Evolutionary conservation across 73 alveolate genomes (phyloP), one percentile per base, ranked within the genome.

Genomic region (Tetrahymena thermophila): DNA sequence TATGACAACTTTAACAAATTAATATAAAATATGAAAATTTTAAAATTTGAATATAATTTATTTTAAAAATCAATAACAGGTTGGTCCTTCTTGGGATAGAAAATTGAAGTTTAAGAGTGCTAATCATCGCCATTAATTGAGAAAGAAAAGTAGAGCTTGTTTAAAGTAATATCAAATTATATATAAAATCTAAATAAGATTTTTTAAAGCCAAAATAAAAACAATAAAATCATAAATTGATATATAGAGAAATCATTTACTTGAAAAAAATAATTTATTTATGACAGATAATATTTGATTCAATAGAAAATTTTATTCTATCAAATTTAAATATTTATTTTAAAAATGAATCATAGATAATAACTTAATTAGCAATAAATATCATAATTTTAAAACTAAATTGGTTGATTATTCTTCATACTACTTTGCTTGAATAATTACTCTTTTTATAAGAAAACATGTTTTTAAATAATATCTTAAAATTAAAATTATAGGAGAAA

Each of bases 111-210:
- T 71, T 71, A 71, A 71, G 89, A 71, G 89, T 71, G 89, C 89
- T 25, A 71, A 71, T n/a, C 89, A 71, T 71, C 35, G 89, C 17
- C 89, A 71, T 71, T 31, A 71, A 71, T 71, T 71, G 89, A 71
- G 89, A 71, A 71, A 71, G 89, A 71, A 71, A 71, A 71, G 89
- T 71, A 71, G 89, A 71, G 89, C 89, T 71, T 71, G 89, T 71
- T 71, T 71, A 71, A 71, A 71, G 89, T 71, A 71, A 71, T 71
- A 71, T 71, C 83, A 71, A 71, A 71, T 71, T 1, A 17, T 71
- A n/a, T 3, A 23, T 25, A 7, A 71, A 28, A 28, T 28, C 21
- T 71, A 71, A 71, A 71, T 31, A 71, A 71, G 35, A 71, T 28
- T 4, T n/a, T 71, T 71, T 71, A 25, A 25, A 71, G 35, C 89